phyloP scores from a whole-genome alignment of 257 asterid species.

The Hygrophila difformis region DNA sequence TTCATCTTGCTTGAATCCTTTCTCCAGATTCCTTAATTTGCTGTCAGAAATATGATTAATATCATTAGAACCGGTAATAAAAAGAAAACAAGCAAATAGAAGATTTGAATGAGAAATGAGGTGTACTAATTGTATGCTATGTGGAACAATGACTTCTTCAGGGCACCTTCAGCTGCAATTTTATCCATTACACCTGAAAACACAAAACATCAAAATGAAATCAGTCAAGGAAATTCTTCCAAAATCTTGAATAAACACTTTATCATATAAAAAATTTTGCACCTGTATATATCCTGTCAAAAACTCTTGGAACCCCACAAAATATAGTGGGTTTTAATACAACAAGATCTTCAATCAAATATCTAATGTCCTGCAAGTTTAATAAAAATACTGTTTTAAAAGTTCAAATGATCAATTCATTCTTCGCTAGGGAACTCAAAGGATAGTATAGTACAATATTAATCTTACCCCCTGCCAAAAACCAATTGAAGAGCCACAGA shows the following conservation, averaged over 20 bases:
- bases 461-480: slow-evolving; percentile 93
- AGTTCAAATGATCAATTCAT: background rate
- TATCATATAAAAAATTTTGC: background rate
- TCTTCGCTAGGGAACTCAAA: background rate
- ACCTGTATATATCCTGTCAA: slow-evolving; percentile 78
- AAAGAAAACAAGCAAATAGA: background rate
- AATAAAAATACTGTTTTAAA: slow-evolving; percentile 3
- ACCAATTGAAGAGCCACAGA: slow-evolving; percentile 72
- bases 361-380: slow-evolving; percentile 68
- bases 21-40: slow-evolving; percentile 74
- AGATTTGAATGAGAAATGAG: too few species aligned
- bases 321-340: slow-evolving; percentile 75
- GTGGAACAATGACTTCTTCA: slow-evolving; percentile 67
- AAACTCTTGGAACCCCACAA: slow-evolving; percentile 93
- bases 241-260: background rate
- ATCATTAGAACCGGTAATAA: background rate
- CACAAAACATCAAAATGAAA: slow-evolving; percentile 7
- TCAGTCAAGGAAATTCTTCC: background rate
- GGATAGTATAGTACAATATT: background rate
- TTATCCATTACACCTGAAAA: slow-evolving; percentile 60
- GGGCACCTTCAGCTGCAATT: slow-evolving; percentile 60
- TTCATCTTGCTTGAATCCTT: slow-evolving; percentile 74
- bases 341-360: slow-evolving; percentile 78
- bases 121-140: slow-evolving; percentile 77
- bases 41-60: slow-evolving; percentile 24